A percentile compares a stretch with the other conserved stretches of the same genome.
These are phyloP conservation scores for Brachypodium distachyon DNA, from an alignment of 202 grass and related monocot genomes.

Conservation along the genomic window DNA sequence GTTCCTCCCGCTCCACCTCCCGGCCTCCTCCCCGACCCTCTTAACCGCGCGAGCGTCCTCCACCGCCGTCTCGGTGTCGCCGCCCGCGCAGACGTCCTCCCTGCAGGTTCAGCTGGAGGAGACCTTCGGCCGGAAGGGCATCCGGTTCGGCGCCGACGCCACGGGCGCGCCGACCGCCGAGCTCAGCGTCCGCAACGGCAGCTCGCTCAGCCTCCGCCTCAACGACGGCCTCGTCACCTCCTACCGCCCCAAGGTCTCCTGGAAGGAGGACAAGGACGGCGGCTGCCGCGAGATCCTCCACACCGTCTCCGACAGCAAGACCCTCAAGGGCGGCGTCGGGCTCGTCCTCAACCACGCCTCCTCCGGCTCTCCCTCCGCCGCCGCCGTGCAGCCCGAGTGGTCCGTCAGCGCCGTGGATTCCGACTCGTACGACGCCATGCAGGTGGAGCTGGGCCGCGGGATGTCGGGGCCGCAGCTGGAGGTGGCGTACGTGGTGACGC, in stretches of 20 bases:
- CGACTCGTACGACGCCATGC: slow-evolving; percentile 79
- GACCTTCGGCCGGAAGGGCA: slow-evolving; percentile 76
- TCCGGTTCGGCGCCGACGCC: slow-evolving; percentile 52
- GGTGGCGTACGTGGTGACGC: slow-evolving; percentile 77
- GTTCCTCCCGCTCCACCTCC: slow-evolving; percentile 65
- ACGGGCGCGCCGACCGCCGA: slow-evolving; percentile 42
- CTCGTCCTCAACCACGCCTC: slow-evolving; percentile 61
- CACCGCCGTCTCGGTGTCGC: neutral
- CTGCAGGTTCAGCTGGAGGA: slow-evolving; percentile 77
- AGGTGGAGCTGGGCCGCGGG: slow-evolving; percentile 84
- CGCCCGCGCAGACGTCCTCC: slow-evolving; percentile 17
- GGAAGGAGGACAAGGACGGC: slow-evolving; percentile 73
- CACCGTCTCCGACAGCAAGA: slow-evolving; percentile 25
- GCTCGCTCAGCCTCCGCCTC: slow-evolving; percentile 69
- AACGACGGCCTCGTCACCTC: slow-evolving; percentile 80
- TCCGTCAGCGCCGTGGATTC: slow-evolving; percentile 62
- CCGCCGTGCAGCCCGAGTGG: slow-evolving; percentile 47
- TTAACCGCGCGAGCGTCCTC: slow-evolving; percentile 16
- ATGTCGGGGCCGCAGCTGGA: slow-evolving; percentile 20
- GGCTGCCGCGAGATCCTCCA: slow-evolving; percentile 73
- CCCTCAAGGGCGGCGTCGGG: slow-evolving; percentile 58
- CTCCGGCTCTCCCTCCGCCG: slow-evolving; percentile 8
- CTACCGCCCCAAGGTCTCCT: slow-evolving; percentile 81
- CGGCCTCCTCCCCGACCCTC: slow-evolving; percentile 26
- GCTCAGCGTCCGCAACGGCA: slow-evolving; percentile 76